A percentile compares a stretch with the other conserved stretches of the same genome.
These are phyloP conservation scores for Pythium coloratum DNA, from an alignment of 352 stramenopile genomes.

Conservation along the genomic window DNA sequence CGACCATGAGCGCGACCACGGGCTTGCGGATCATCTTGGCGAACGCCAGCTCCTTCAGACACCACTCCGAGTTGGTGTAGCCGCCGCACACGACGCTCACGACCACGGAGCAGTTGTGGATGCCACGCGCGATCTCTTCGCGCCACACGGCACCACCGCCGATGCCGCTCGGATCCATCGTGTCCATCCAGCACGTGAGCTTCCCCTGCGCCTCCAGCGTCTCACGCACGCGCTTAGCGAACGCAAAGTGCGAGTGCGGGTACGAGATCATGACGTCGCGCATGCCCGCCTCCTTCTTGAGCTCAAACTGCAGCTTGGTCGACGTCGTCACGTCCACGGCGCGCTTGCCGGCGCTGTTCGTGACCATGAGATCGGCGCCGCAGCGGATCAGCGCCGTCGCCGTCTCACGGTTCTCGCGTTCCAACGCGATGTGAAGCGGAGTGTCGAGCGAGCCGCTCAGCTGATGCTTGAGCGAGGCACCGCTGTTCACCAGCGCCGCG, in stretches of 20 bases:
- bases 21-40: conserved; percentile 71
- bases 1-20: conserved; percentile 34
- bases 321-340: conserved; percentile 82
- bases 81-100: conserved; percentile 70
- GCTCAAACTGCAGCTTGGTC: conserved; percentile 67
- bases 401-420: conserved; percentile 66
- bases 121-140: conserved; percentile 77
- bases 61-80: conserved; percentile 79
- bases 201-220: conserved; percentile 55
- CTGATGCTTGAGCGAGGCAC: conserved; percentile 47
- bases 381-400: conserved; percentile 70
- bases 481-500: conserved; percentile 37
- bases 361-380: conserved; percentile 67
- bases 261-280: conserved; percentile 86
- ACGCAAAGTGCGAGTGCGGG: conserved; percentile 64
- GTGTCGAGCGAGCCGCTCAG: conserved; percentile 53
- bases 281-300: conserved; percentile 73
- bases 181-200: conserved; percentile 83
- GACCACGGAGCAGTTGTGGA: conserved; percentile 72
- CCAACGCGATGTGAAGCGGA: conserved; percentile 69
- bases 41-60: conserved; percentile 78
- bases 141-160: conserved; percentile 76
- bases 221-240: conserved; percentile 64
- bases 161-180: conserved; percentile 79
- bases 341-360: conserved; percentile 60